Conservation (phyloP, 176 grass and related monocot genomes). For the Aegilops bicornis region DNA sequence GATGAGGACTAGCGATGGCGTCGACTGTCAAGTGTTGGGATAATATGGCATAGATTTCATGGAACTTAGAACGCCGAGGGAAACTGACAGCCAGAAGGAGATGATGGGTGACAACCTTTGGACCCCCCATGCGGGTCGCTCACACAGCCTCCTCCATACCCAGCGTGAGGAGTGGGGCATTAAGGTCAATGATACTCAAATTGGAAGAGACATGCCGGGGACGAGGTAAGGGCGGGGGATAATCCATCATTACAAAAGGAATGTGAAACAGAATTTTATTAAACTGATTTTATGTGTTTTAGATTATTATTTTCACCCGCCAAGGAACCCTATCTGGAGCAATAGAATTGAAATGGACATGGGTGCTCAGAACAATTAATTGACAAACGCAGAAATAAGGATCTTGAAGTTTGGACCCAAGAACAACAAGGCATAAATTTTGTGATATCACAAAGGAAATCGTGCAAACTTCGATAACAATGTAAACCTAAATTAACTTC, state of each 20-base stretch:
- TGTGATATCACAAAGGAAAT: conserved; percentile 55
- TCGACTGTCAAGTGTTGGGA: too few relatives aligned
- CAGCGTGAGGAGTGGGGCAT: conserved; percentile 43
- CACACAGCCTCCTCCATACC: too few relatives aligned
- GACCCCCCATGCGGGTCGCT: too few relatives aligned
- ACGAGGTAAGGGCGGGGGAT: background rate
- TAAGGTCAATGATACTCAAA: conserved; percentile 38
- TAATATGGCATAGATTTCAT: too few relatives aligned
- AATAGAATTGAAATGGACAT: conserved; percentile 76
- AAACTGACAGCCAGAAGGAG: too few relatives aligned
- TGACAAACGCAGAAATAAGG: conserved; percentile 61
- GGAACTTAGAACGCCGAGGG: too few relatives aligned
- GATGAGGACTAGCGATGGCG: too few relatives aligned
- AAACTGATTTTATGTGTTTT: background rate
- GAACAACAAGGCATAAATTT: conserved; percentile 27
- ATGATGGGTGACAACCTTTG: too few relatives aligned
- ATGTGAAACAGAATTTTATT: background rate
- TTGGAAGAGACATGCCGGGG: conserved; percentile 65
- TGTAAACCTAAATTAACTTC: conserved; percentile 66
- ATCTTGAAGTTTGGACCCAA: conserved; percentile 76
- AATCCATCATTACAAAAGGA: conserved; percentile 5
- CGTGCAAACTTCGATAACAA: conserved; percentile 38
- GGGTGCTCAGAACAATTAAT: conserved; percentile 52
- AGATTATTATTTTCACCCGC: conserved; percentile 41
- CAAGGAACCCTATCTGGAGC: conserved; percentile 75